A percentile compares a stretch with the other conserved stretches of the same genome.
These are phyloP conservation scores for Aphanomyces stellatus DNA, from an alignment of 352 stramenopile species.

Conservation along the genomic window DNA sequence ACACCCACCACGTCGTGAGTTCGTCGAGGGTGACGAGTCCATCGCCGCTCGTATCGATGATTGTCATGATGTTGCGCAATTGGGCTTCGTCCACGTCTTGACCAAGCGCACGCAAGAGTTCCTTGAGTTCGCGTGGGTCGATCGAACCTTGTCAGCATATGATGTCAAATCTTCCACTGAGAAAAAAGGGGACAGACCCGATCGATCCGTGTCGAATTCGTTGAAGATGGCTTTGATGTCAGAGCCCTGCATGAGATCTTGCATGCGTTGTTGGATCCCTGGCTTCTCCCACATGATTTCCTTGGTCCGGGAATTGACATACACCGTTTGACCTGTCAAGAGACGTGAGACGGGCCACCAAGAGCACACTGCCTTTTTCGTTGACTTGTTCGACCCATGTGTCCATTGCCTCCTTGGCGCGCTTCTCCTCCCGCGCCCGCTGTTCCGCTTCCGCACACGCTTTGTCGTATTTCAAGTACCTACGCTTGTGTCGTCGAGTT, in stretches of 20 bases:
- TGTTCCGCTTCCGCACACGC: not conserved
- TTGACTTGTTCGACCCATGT: slow-evolving; percentile 1
- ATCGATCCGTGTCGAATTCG: slow-evolving; percentile 46
- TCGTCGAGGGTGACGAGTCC: slow-evolving; percentile 47
- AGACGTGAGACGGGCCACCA: not conserved
- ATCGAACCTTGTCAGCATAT: slow-evolving; percentile 34
- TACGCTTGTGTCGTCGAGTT: not conserved
- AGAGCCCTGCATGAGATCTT: slow-evolving; percentile 20
- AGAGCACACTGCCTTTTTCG: not conserved
- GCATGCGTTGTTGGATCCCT: not conserved
- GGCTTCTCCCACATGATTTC: slow-evolving; percentile 23
- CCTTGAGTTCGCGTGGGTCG: slow-evolving; percentile 40
- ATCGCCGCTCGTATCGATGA: slow-evolving; percentile 58
- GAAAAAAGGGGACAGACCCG: too few relatives aligned
- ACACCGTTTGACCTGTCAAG: not conserved
- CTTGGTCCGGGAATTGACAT: slow-evolving; percentile 16
- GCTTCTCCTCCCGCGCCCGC: not conserved
- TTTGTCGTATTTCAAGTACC: slow-evolving; percentile 17
- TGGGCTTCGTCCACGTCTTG: slow-evolving; percentile 37
- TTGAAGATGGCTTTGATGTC: slow-evolving; percentile 43
- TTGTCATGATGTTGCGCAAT: slow-evolving; percentile 41
- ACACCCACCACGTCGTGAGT: slow-evolving; percentile 57
- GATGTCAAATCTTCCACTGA: too few relatives aligned
- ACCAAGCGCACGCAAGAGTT: slow-evolving; percentile 38
- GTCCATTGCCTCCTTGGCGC: slow-evolving; percentile 13